These are phyloP conservation scores for Picochlorum costavermella DNA, from an alignment of 139 green algal species.

Conservation along the genomic window DNA sequence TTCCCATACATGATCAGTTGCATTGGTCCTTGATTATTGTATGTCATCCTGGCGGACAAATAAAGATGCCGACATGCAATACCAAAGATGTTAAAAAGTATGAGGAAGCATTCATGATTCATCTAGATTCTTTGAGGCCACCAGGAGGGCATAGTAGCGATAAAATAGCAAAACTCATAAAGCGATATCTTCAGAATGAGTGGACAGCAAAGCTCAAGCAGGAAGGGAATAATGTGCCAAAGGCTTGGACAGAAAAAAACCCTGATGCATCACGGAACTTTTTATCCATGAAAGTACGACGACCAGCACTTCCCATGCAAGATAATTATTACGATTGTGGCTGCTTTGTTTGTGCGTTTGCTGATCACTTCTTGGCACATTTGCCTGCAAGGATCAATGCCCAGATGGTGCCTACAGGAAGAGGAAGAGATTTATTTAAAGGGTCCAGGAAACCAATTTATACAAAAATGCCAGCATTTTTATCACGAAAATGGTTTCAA, in stretches of 20 bases:
- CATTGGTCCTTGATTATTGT: constrained; percentile 87
- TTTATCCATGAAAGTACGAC: not conserved
- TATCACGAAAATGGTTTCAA: constrained; percentile 55
- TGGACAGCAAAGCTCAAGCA: constrained; percentile 41
- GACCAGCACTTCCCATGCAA: constrained; percentile 50
- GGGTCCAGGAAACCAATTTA: not conserved
- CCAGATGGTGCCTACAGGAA: not conserved
- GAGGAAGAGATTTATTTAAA: not conserved
- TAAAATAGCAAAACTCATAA: constrained; percentile 33
- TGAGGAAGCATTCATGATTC: constrained; percentile 49
- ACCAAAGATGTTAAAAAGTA: not conserved
- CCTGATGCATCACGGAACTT: constrained; percentile 6
- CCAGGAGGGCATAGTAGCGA: constrained; percentile 4
- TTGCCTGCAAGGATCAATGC: constrained; percentile 13
- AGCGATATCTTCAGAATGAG: constrained; percentile 52
- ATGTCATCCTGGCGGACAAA: constrained; percentile 51
- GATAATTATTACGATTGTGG: constrained; percentile 89
- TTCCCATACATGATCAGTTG: constrained; percentile 78
- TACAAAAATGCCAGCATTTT: constrained; percentile 18
- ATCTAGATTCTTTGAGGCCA: constrained; percentile 63
- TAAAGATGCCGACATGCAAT: constrained; percentile 5
- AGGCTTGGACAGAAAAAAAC: constrained; percentile 19
- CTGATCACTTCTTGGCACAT: constrained; percentile 64
- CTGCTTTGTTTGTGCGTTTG: constrained; percentile 79
- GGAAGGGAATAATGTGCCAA: constrained; percentile 6